Evolutionary conservation across 2,329 filamentous ascomycete genomes (phyloP), one percentile per base, ranked within the genome.

Genomic region (Rugonectria rugulosa): DNA sequence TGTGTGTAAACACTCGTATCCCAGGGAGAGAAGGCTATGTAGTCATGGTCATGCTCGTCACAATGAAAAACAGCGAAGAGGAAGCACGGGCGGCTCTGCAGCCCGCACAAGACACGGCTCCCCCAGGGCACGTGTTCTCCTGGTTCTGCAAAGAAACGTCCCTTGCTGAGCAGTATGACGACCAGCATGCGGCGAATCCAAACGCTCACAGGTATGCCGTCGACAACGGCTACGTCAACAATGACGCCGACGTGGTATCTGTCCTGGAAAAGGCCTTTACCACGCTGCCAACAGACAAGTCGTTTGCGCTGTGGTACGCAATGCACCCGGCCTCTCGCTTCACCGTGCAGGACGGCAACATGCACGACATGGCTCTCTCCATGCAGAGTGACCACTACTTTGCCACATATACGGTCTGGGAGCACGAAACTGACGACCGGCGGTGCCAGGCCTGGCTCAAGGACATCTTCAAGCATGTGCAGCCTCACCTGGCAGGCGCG

Each of bases 351-450:
- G 31, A 38, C 7, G 54, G 50, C 11, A 38, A 57, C 24, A 67
- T 78, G 29, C 72, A 74, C 1, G 78, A 80, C 53, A 85, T 85
- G 82, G 82, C 82, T 4, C 68, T 83, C 12, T 80, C 75, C 23
- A 77, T 84, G 77, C 81, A 83, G 50, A 76, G 75, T 0, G 82
- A 85, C 60, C 81, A 85, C 64, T 85, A 85, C 66, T 79, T 85
- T 63, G 80, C 81, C 2, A 49, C 81, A 3, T 85, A 84, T 60
- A 73, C 78, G 0, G 69, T 82, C 2, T 84, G 79, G 77, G 76
- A 81, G 43, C 68, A 80, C 20, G 70, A 67, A 15, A 56, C 64
- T 3, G 79, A 83, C 32, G 81, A 84, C 56, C 65, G 62, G 0
- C 57, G 60, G n/a, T 80, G 76, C 63, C 67, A 69, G 24, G 57